Conservation (phyloP, 2,329 filamentous ascomycete genomes). For the Fusarium mangiferae region DNA sequence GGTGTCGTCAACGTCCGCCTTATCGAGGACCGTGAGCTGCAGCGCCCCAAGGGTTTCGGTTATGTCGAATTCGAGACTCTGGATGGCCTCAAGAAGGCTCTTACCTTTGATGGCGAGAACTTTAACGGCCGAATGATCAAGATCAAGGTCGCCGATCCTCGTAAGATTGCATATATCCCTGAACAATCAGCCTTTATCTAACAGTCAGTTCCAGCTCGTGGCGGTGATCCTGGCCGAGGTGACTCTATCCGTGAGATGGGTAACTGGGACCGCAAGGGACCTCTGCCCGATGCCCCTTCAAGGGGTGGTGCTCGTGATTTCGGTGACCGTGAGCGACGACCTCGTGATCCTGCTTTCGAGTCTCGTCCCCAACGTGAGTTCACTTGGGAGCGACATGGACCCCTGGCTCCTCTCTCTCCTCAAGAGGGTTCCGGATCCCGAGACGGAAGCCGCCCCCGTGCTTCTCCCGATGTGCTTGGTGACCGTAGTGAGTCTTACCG, state of each 20-base stretch:
- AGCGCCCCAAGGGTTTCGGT: conserved; percentile 96
- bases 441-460: conserved; percentile 64
- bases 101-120: conserved; percentile 81
- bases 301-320: conserved; percentile 64
- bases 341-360: conserved; percentile 69
- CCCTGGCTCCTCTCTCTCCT: conserved; percentile 76
- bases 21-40: conserved; percentile 94
- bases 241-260: conserved; percentile 81
- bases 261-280: conserved; percentile 94
- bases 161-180: conserved; percentile 67
- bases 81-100: conserved; percentile 90
- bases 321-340: conserved; percentile 72
- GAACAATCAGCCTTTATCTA: conserved; percentile 41
- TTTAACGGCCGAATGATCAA: conserved; percentile 92
- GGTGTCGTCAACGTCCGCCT: conserved; percentile 91
- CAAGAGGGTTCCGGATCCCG: conserved; percentile 62
- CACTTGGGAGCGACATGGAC: conserved; percentile 96
- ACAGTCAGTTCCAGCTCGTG: conserved; percentile 75
- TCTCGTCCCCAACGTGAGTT: conserved; percentile 75
- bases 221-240: conserved; percentile 66
- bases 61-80: conserved; percentile 93
- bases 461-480: conserved; percentile 63
- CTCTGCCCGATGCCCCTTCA: conserved; percentile 77
- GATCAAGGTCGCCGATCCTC: conserved; percentile 96
- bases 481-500: conserved; percentile 67